Evolutionary conservation across 768 basidiomycete species (phyloP).

Genomic region (Mycena epipterygia): DNA sequence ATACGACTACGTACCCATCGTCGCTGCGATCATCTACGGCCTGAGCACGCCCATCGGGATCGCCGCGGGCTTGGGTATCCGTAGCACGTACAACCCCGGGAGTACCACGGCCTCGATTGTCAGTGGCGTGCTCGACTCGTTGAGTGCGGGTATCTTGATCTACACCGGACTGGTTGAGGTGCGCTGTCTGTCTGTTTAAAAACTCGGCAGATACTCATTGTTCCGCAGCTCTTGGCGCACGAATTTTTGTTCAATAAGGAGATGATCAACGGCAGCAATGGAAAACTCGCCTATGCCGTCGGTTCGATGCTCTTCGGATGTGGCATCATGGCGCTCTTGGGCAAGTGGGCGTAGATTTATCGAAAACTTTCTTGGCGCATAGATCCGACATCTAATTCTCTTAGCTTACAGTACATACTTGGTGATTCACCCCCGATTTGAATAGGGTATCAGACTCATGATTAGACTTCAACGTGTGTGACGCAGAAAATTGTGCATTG

Average conservation of each 20-base stretch:
- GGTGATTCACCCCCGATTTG: no score
- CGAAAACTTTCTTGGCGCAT: no score
- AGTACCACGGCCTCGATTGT: constrained; percentile 84
- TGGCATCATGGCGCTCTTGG: constrained; percentile 92
- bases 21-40: constrained; percentile 76
- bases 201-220: not conserved
- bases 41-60: constrained; percentile 91
- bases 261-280: constrained; percentile 79
- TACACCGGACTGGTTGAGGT: constrained; percentile 92
- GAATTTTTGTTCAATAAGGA: constrained; percentile 94
- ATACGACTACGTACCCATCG: constrained; percentile 70
- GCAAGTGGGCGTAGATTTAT: constrained; percentile 80
- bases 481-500: no score
- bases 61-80: constrained; percentile 84
- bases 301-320: constrained; percentile 86
- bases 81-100: constrained; percentile 85
- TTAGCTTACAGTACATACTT: no score
- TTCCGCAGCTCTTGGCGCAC: constrained; percentile 84
- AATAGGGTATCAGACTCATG: no score
- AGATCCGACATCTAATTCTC: no score
- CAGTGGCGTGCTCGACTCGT: constrained; percentile 86
- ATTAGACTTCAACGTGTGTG: no score
- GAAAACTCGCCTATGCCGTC: constrained; percentile 79
- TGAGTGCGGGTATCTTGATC: constrained; percentile 89
- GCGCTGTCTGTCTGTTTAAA: constrained; percentile 30